phyloP scores from a whole-genome alignment of 140 eudicot species.

The Stevia rebaudiana region DNA sequence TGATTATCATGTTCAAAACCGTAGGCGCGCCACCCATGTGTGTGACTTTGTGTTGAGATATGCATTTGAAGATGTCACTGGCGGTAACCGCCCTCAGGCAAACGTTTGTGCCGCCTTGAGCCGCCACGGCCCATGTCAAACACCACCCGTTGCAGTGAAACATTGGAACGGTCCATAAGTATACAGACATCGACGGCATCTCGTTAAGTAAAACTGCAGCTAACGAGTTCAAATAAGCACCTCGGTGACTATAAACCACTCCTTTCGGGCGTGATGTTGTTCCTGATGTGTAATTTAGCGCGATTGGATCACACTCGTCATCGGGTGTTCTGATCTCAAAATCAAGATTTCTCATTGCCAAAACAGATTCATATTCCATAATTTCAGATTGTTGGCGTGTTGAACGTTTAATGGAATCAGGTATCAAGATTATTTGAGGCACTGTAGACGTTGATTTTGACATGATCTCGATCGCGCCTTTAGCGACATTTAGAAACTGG shows the following conservation, averaged over 20 bases:
- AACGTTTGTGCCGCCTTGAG: conserved; percentile 59
- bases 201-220: conserved; percentile 42
- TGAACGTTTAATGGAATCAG: conserved; percentile 20
- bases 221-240: conserved; percentile 57
- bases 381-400: not conserved
- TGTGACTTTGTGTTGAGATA: conserved; percentile 40
- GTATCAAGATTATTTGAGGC: conserved; percentile 41
- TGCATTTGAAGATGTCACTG: conserved; percentile 28
- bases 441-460: conserved; percentile 24
- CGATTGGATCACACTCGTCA: conserved; percentile 59
- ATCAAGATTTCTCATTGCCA: conserved; percentile 40
- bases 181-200: conserved; percentile 51
- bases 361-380: conserved; percentile 31
- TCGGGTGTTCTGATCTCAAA: conserved; percentile 38
- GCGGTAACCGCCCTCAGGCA: conserved; percentile 51
- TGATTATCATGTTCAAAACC: conserved; percentile 45
- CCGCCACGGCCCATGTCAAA: conserved; percentile 59
- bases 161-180: conserved; percentile 66
- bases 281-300: conserved; percentile 66
- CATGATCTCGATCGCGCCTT: conserved; percentile 43
- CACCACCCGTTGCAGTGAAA: conserved; percentile 82
- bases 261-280: conserved; percentile 71
- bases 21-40: conserved; percentile 63
- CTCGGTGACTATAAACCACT: conserved; percentile 63
- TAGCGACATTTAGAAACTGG: conserved; percentile 36